A percentile compares a stretch with the other conserved stretches of the same genome.
Conservation (phyloP, 345 rosid species). For the Gossypium australe region DNA sequence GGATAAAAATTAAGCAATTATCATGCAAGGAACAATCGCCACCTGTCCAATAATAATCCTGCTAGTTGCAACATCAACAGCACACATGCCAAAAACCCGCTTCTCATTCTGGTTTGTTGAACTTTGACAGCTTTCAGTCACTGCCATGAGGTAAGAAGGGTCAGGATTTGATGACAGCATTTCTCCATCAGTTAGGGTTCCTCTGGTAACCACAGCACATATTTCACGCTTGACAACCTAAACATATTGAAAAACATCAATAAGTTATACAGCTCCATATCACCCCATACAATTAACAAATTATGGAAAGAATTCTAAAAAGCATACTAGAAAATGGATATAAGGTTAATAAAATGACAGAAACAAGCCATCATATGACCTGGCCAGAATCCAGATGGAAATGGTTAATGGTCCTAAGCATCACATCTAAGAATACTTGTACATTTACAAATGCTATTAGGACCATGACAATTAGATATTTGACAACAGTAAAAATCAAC, state of each 20-base stretch:
- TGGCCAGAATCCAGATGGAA: not conserved
- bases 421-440: not conserved
- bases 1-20: not conserved
- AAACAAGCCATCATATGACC: not conserved
- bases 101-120: slow-evolving; percentile 30
- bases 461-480: not conserved
- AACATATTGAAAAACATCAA: slow-evolving; percentile 23
- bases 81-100: slow-evolving; percentile 67
- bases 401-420: not conserved
- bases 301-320: not conserved
- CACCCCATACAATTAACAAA: not conserved
- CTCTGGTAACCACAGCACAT: slow-evolving; percentile 88
- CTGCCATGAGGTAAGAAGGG: slow-evolving; percentile 80
- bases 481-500: not conserved
- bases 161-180: slow-evolving; percentile 79
- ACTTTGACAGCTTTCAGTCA: slow-evolving; percentile 54
- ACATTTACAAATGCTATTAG: not conserved
- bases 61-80: slow-evolving; percentile 86
- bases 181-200: slow-evolving; percentile 92
- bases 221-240: slow-evolving; percentile 98
- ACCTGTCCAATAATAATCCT: slow-evolving; percentile 90
- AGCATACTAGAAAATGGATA: not conserved
- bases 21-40: not conserved
- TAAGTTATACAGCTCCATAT: slow-evolving; percentile 4
- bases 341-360: not conserved